Conservation (phyloP, 164 flowering plant genomes). For the Sedum album region DNA sequence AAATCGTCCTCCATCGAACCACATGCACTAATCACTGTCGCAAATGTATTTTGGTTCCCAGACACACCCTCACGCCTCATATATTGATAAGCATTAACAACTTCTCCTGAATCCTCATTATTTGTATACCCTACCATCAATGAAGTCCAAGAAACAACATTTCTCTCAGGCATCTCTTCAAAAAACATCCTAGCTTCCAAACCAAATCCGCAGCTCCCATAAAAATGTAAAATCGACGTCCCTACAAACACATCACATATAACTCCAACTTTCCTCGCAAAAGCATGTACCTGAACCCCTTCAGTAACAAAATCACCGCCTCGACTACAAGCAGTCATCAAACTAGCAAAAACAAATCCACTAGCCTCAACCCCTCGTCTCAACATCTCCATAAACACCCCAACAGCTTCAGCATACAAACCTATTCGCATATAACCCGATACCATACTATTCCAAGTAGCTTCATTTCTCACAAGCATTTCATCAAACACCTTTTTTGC, state of each 20-base stretch:
- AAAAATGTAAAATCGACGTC: constrained; percentile 65
- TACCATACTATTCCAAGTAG: constrained; percentile 74
- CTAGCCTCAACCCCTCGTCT: constrained; percentile 31
- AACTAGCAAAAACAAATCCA: constrained; percentile 50
- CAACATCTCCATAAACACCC: constrained; percentile 41
- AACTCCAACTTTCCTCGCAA: constrained; percentile 44
- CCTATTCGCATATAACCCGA: constrained; percentile 48
- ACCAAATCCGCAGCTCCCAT: constrained; percentile 42
- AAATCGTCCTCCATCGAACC: constrained; percentile 37
- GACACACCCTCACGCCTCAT: constrained; percentile 44
- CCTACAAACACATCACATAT: constrained; percentile 59
- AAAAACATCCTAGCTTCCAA: constrained; percentile 31
- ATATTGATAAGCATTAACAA: constrained; percentile 28
- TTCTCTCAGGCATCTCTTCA: constrained; percentile 54
- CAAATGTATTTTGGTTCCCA: constrained; percentile 50
- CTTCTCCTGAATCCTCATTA: constrained; percentile 30
- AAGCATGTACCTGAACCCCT: constrained; percentile 59
- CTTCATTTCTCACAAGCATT: constrained; percentile 49
- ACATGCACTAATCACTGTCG: constrained; percentile 54
- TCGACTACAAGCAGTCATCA: constrained; percentile 51
- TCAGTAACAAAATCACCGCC: constrained; percentile 30
- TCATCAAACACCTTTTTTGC: constrained; percentile 50
- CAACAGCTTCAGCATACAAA: constrained; percentile 27
- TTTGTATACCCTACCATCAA: constrained; percentile 59
- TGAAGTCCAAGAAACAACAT: constrained; percentile 83